Conservation (phyloP, 768 basidiomycete species). For the Sutorius australiensis region DNA sequence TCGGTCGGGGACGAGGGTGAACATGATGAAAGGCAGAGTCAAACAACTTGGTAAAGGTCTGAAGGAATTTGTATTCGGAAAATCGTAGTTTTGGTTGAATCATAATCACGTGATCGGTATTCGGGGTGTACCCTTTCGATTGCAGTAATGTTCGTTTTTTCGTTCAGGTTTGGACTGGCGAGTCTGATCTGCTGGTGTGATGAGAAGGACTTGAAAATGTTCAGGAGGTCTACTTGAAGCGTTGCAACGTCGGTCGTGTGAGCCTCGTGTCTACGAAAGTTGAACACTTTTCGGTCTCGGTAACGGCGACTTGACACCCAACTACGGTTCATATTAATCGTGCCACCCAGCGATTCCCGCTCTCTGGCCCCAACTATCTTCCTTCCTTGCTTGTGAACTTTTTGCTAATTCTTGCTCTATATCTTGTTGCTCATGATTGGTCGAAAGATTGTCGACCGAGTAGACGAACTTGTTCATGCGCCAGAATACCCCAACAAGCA, state of each 20-base stretch:
- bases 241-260: constrained; percentile 6
- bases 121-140: constrained; percentile 1
- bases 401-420: constrained; percentile 8
- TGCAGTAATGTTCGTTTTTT: constrained; percentile 6
- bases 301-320: not conserved
- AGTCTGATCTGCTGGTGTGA: not conserved
- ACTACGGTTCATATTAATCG: not conserved
- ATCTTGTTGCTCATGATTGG: constrained; percentile 23
- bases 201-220: not conserved
- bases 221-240: not conserved
- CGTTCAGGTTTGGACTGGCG: not conserved
- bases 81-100: constrained; percentile 11
- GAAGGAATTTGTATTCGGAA: constrained; percentile 31
- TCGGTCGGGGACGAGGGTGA: constrained; percentile 16
- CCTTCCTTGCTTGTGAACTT: constrained; percentile 16
- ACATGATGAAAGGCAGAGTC: constrained; percentile 26
- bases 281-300: not conserved
- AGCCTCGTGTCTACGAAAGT: constrained; percentile 2
- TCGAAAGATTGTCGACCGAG: constrained; percentile 23
- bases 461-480: constrained; percentile 22
- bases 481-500: not conserved
- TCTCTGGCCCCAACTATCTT: constrained; percentile 15
- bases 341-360: not conserved
- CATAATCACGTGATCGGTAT: not conserved
- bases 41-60: constrained; percentile 29